Percentiles rank a stretch among this genome's conserved stretches.
These are phyloP conservation scores for Ophiostoma novo-ulmi DNA, from an alignment of 2,329 filamentous ascomycete species.

Conservation along the genomic window DNA sequence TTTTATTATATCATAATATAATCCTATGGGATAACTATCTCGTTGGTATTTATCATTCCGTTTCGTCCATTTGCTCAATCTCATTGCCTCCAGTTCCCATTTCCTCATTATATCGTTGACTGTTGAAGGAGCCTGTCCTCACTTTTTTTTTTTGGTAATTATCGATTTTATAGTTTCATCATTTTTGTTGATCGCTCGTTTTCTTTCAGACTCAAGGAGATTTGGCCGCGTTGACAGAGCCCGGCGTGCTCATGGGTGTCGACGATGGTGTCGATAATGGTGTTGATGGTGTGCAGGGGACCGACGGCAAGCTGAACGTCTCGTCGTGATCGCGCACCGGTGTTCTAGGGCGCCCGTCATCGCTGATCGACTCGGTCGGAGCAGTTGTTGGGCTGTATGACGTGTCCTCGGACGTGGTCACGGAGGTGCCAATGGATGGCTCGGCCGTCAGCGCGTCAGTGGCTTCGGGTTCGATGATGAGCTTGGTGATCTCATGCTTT, in stretches of 20 bases:
- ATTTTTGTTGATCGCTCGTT: neutral
- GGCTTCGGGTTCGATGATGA: neutral
- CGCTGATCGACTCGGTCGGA: neutral
- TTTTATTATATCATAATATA: neutral
- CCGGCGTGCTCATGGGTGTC: conserved; percentile 19
- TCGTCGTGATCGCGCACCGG: neutral
- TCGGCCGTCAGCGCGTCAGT: neutral
- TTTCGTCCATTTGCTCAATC: neutral
- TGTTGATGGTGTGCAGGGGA: conserved; percentile 8
- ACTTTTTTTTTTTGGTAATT: neutral
- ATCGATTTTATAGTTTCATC: neutral
- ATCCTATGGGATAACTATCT: too few species aligned
- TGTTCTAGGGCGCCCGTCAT: neutral
- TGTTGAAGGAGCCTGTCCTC: neutral
- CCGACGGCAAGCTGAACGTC: conserved; percentile 13
- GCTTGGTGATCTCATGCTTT: neutral
- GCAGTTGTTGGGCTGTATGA: neutral
- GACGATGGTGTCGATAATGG: neutral
- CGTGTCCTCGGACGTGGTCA: neutral
- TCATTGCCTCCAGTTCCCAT: neutral
- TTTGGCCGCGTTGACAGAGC: conserved; percentile 7
- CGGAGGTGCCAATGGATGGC: neutral
- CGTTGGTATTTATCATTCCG: neutral
- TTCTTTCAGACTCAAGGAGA: neutral
- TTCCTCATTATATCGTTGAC: neutral